These are phyloP conservation scores for Amanita jacksonii DNA, from an alignment of 768 basidiomycete species.

Conservation along the genomic window DNA sequence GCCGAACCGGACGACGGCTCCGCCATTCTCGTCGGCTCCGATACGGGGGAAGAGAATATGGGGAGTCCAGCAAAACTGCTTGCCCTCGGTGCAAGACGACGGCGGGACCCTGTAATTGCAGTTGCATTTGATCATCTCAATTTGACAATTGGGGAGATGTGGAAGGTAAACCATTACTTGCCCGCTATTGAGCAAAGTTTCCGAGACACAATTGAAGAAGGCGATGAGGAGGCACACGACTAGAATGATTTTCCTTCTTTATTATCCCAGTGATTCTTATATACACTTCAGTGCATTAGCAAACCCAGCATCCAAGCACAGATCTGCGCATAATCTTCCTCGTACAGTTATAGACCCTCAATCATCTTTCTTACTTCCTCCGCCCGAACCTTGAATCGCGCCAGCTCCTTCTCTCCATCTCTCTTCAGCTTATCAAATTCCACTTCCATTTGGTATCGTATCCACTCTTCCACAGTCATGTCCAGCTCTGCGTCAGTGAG, in stretches of 20 bases:
- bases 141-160: conserved; percentile 68
- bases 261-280: too few species aligned
- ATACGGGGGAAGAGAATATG: not conserved
- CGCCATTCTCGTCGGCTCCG: not conserved
- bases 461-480: conserved; percentile 83
- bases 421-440: conserved; percentile 49
- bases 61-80: not conserved
- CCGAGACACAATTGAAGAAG: conserved; percentile 42
- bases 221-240: conserved; percentile 25
- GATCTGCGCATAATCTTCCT: too few species aligned
- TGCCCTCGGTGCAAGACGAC: not conserved
- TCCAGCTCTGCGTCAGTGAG: conserved; percentile 58
- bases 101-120: conserved; percentile 42
- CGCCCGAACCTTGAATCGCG: conserved; percentile 30
- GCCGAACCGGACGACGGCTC: conserved; percentile 9
- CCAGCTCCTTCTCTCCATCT: conserved; percentile 35
- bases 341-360: conserved; percentile 20
- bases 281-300: too few species aligned
- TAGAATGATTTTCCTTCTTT: too few species aligned
- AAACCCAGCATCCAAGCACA: too few species aligned
- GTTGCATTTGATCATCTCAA: conserved; percentile 78
- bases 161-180: conserved; percentile 76
- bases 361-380: conserved; percentile 31
- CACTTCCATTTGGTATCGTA: conserved; percentile 62
- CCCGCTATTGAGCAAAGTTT: conserved; percentile 60